phyloP scores from a whole-genome alignment of 148 eudicot species.

The Chenopodium berlandieri region DNA sequence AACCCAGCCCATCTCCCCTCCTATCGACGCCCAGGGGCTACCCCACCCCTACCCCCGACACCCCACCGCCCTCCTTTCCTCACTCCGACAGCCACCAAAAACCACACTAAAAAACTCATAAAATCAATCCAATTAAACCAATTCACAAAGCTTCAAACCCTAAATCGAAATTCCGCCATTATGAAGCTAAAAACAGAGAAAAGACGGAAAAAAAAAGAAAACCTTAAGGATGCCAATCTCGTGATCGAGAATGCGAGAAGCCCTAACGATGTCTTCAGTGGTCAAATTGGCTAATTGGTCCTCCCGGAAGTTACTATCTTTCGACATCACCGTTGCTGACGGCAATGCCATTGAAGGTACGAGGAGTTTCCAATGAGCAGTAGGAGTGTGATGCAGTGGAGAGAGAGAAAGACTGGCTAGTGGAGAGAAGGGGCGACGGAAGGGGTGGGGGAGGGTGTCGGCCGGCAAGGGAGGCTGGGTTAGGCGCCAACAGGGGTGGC shows the following conservation, averaged over 20 bases:
- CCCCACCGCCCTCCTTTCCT: no score
- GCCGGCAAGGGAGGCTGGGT: no score
- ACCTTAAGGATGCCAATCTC: conserved; percentile 83
- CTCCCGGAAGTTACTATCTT: conserved; percentile 57
- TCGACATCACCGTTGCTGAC: conserved; percentile 41
- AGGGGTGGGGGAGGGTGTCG: no score
- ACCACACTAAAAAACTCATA: no score
- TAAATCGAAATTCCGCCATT: neutral
- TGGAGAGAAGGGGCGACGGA: neutral
- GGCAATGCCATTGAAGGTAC: conserved; percentile 53
- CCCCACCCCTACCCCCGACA: no score
- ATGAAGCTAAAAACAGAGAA: neutral
- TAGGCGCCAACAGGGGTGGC: no score
- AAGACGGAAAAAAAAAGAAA: neutral
- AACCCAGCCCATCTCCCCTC: no score
- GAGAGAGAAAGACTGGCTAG: neutral
- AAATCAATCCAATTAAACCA: neutral
- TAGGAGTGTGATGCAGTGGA: neutral
- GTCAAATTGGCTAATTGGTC: conserved; percentile 72
- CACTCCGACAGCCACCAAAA: no score
- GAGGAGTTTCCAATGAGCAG: neutral
- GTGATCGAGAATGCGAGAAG: conserved; percentile 84
- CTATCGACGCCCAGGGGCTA: no score
- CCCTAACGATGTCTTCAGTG: conserved; percentile 70
- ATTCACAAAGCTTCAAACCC: neutral